Evolutionary conservation across 2,329 filamentous ascomycete genomes (phyloP), one percentile per base, ranked within the genome.

Genomic region (Dothideomycetidae sp.): DNA sequence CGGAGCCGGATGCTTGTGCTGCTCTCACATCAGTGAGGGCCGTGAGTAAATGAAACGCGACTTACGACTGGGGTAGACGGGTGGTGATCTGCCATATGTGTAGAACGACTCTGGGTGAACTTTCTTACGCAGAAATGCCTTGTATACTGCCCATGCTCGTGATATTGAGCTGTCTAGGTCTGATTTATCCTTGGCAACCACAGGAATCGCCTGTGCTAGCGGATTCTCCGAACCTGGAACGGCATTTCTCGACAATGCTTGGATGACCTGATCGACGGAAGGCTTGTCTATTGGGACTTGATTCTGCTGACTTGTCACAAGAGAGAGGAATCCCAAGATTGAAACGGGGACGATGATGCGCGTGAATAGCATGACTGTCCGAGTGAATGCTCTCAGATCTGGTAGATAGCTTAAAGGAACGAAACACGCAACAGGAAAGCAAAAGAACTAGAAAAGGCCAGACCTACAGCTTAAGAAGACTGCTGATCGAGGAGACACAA

Each of bases 1-100:
- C 53, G 18, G 45, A 47, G 11, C 54, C 53, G 43, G 51, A 51
- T 14, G 49, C 52, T 41, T 52, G 41, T 3, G 52, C 49, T 46
- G 33, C 17, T 11, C 15, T 1, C 14, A 36, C 14, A 37, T 46
- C 15, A 37, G 42, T 23, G 30, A 13, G 12, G 10, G 12, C 10
- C 14, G 15, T 10, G 29, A 7, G 14, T 12, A 30, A 1, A 3
- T 26, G 10, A 32, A 10, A 15, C 10, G 4, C 4, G 15, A 46
- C 46, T 36, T 36, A 48, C 50, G 53, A 12, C 50, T 53, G 30
- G 53, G 53, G 29, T 50, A 53, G 1, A 51, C 44, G 23, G 52
- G 43, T 29, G 48, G 46, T 10, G 49, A 52, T 32, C 48, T 43
- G 18, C 52, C 51, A 44, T 53, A 53, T 11, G 50, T 31, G 18